Percentiles rank a stretch among this genome's conserved stretches.
These are phyloP conservation scores for Diplosphaera chodatii DNA, from an alignment of 139 green algal genomes.

Conservation along the genomic window DNA sequence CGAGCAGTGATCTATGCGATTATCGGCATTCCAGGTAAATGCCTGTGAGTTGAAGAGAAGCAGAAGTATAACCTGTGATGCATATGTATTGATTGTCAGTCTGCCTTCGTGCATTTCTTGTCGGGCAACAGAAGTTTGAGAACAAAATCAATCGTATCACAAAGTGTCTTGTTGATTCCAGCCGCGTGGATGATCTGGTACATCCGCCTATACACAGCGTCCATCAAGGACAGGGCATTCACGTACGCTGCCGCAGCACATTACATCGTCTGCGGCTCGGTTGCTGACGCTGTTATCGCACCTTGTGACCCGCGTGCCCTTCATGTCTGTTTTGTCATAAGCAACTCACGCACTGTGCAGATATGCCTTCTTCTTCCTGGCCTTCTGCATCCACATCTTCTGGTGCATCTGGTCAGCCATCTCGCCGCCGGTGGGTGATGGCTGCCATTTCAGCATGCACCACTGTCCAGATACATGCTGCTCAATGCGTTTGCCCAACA, in stretches of 20 bases:
- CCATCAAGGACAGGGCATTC: conserved; percentile 50
- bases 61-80: too few relatives aligned
- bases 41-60: too few relatives aligned
- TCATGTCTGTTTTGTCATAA: neutral
- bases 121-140: too few relatives aligned
- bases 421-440: conserved; percentile 8
- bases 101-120: too few relatives aligned
- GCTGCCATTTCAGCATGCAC: too few relatives aligned
- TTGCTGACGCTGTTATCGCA: too few relatives aligned
- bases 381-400: conserved; percentile 27
- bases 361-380: conserved; percentile 28
- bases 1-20: conserved; percentile 31
- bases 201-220: conserved; percentile 44
- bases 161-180: too few relatives aligned
- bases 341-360: neutral
- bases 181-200: conserved; percentile 41
- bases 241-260: neutral
- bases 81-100: too few relatives aligned
- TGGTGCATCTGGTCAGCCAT: conserved; percentile 50
- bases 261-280: neutral
- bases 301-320: neutral
- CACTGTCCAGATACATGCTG: too few relatives aligned
- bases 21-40: conserved; percentile 38
- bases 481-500: too few relatives aligned
- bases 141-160: too few relatives aligned